phyloP scores from a whole-genome alignment of 2,329 filamentous ascomycete species.

The Sporothrix curviconia region DNA sequence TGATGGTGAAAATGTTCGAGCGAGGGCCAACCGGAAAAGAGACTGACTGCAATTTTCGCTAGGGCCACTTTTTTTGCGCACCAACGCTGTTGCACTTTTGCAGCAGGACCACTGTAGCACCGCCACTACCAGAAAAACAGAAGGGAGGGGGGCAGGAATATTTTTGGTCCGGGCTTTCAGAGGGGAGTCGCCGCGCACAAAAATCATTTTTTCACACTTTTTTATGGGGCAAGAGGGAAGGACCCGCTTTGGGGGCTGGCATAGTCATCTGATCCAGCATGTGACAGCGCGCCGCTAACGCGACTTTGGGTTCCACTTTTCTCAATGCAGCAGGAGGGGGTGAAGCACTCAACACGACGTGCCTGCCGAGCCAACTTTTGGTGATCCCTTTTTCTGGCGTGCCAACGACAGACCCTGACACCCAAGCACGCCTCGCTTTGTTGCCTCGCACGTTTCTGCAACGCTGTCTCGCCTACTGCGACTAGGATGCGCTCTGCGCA shows the following conservation, averaged over 20 bases:
- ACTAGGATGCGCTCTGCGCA: constrained; percentile 44
- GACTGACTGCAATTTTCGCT: constrained; percentile 1
- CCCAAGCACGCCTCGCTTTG: neutral
- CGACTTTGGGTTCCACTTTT: constrained; percentile 7
- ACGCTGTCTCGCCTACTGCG: constrained; percentile 27
- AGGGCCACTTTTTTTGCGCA: constrained; percentile 2
- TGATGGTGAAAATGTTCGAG: neutral
- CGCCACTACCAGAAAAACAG: neutral
- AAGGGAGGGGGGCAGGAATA: constrained; percentile 8
- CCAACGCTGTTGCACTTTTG: no score
- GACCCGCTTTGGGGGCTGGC: neutral
- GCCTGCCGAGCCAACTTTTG: no score
- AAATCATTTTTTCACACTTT: constrained; percentile 10
- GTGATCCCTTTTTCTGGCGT: neutral
- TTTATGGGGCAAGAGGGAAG: neutral
- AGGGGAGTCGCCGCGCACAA: constrained; percentile 14
- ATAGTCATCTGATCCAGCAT: constrained; percentile 23
- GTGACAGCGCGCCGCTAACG: constrained; percentile 24
- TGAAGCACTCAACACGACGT: no score
- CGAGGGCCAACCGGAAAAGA: neutral
- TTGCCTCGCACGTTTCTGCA: neutral
- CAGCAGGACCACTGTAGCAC: no score
- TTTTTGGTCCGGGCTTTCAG: constrained; percentile 8
- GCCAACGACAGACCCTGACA: neutral
- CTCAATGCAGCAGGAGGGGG: neutral